Evolutionary conservation across 176 grass and related monocot genomes (phyloP), one percentile per base, ranked within the genome.

Genomic region (Avena insularis): DNA sequence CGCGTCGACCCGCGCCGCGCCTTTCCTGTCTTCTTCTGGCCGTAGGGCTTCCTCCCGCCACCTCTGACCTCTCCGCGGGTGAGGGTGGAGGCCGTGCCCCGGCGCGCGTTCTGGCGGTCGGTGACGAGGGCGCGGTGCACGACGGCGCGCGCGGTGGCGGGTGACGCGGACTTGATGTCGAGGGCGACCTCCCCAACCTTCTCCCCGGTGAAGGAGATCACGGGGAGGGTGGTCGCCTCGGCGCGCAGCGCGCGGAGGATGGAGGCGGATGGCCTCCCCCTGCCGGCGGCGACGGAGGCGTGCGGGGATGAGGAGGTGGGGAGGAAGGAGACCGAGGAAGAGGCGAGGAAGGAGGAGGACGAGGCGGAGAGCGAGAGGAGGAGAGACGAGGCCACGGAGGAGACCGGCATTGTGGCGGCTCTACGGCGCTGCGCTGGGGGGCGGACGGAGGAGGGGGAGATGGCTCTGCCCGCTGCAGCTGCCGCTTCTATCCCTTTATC

Each of bases 21-120:
- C 47, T 90, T 88, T 0, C 97, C 97, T 0, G 94, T 99, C 80
- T 93, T 94, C 90, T 99, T 99, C 87, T 99, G 97, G 55, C 76
- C 82, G 89, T 93, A 99, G 60, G 97, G 97, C 86, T 99, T 99
- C 89, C 51, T 89, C 56, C 97, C 97, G 7, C 97, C 94, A 1
- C 97, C 97, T 0, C 97, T 5, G n/a, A 99, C 97, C 92, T 96
- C 97, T 1, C 80, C 87, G 80, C 97, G 97, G 75, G 97, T 99
- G 79, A 99, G 87, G 51, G 97, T 99, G 85, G 94, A 96, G 40
- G 97, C 97, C 8, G 97, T 96, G 80, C 97, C 97, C 6, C 94
- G 94, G 8, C 97, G 94, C 79, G 83, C 86, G 89, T 99, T 99
- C 92, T 94, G 97, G 77, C 85, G 93, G 92, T 94, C 97, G 79